Base-by-base conservation (phyloP, 768 basidiomycete genomes). In the Clitopilus passeckerianus region DNA sequence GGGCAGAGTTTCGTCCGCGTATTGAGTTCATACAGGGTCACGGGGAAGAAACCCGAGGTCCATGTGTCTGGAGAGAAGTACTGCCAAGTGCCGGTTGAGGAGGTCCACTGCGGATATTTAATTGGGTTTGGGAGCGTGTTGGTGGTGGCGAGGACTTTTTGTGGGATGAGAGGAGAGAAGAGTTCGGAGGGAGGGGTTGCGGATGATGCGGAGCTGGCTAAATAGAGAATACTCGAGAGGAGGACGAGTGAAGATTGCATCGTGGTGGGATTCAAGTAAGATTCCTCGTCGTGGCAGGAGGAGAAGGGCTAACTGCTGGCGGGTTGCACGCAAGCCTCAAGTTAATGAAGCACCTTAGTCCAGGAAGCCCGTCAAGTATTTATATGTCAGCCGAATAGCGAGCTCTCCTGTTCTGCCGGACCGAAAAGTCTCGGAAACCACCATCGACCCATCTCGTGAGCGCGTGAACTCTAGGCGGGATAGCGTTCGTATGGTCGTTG, bases 31-130 rank as follows among this genome's bases (percentile, higher is more conserved):
- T 89, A 89, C 24, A 79, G 70, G 2, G 81, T 81, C 9, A 77
- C 76, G 0, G 86, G 85, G 68, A 89, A 84, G 75, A 89, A 89
- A 0, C 86, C 86, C 1, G 84, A 81, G 0, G 86, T 86, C 86
- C 87, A 89, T 2, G 80, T 81, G 62, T 86, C 77, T 0, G 85
- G 78, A 5, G 59, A 50, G 70, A 86, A 84, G 62, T 74, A 78
- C 6, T 73, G 68, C 87, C 86, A 89, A 1, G 69, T 64, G 0
- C 86, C 86, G 0, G 61, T 66, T 22, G 60, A 61, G 18, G 66
- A 69, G 58, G 88, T 90, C 62, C 82, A 87, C 61, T 87, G 82
- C 0, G 88, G 87, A 67, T 86, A 85, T 56, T 74, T 55, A 30
- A 78, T 67, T 1, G 82, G 76, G n/a, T 69, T 64, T 23, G 79